Evolutionary conservation across 1,139 yeast genomes (phyloP), one percentile per base, ranked within the genome.

Genomic region (Sugiyamaella japonica): DNA sequence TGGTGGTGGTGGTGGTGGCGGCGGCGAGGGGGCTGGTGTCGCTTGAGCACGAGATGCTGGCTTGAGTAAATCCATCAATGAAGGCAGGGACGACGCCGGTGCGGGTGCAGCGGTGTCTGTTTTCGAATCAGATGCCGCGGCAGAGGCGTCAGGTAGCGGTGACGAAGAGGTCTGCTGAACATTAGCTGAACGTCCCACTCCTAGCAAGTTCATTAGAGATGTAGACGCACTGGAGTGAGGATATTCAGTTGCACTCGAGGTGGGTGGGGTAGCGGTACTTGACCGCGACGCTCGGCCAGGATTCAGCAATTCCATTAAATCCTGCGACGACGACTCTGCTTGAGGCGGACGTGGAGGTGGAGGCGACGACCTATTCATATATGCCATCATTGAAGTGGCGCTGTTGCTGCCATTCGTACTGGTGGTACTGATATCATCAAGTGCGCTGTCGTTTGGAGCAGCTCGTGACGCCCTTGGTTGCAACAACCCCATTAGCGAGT

Each of bases 401-500:
- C 50, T 52, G 17, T 38, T 48, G 17, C 51, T 48, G 5, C 51
- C 51, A 48, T 48, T 48, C 5, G 51, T 48, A 12, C 29, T 37
- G 7, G 37, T 38, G 20, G 51, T 48, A 25, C 51, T 48, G 15
- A 25, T 15, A 20, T 39, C 39, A 31, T 48, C 51, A 16, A 17
- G 6, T 17, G 32, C 7, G 15, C 20, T 48, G 17, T 48, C 39
- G 7, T 7, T 17, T 7, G 31, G 8, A 28, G 8, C 31, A 28
- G 10, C n/a, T 9, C 25, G 36, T 6, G 54, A 15, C 3, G 48
- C 10, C 38, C 39, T 48, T 3, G 57, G 57, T 31, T 40, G 45
- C n/a, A 54, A 31, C 12, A 54, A 50, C 23, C 51, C 57, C 57
- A 54, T 54, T 20, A 54, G 50, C 1, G 53, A 48, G 13, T 51